A percentile compares a stretch with the other conserved stretches of the same genome.
Evolutionary conservation across 345 rosid species (phyloP).

Genomic region (Gossypium australe): DNA sequence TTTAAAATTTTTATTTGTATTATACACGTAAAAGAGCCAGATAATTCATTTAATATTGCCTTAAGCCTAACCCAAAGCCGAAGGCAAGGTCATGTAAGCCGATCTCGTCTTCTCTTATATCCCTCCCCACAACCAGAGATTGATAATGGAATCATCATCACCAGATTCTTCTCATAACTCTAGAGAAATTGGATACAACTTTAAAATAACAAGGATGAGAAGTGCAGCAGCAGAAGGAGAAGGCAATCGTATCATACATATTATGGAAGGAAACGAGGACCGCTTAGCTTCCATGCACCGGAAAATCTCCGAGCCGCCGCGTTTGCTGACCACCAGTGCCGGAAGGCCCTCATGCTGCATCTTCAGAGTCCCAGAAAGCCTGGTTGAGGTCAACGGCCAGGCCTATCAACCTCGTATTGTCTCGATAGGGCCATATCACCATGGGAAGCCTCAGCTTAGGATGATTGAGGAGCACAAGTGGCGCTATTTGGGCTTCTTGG

Average conservation of each 20-base stretch:
- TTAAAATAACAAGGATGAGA: slow-evolving; percentile 6
- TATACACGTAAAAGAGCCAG: too few relatives aligned
- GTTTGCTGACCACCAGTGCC: slow-evolving; percentile 32
- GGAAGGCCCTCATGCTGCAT: slow-evolving; percentile 42
- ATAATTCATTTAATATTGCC: background rate
- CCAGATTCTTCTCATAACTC: background rate
- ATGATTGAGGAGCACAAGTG: slow-evolving; percentile 90
- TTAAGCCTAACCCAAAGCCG: background rate
- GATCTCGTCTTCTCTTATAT: background rate
- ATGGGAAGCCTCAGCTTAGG: slow-evolving; percentile 31
- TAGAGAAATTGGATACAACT: background rate
- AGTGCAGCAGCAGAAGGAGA: slow-evolving; percentile 5
- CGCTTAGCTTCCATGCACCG: slow-evolving; percentile 31
- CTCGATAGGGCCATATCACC: slow-evolving; percentile 75
- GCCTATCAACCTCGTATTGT: slow-evolving; percentile 62
- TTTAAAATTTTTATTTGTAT: too few relatives aligned
- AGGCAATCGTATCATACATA: slow-evolving; percentile 8
- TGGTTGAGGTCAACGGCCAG: slow-evolving; percentile 47
- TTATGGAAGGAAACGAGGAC: slow-evolving; percentile 30
- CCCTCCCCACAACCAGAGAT: background rate
- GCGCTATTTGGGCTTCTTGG: slow-evolving; percentile 47
- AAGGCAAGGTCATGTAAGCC: background rate
- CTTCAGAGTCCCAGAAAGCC: slow-evolving; percentile 38
- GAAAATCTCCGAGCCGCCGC: slow-evolving; percentile 41
- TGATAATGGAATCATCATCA: background rate